Percentiles rank a stretch among this genome's conserved stretches.
phyloP scores from a whole-genome alignment of 2,329 filamentous ascomycete genomes.

The Monilinia laxa region DNA sequence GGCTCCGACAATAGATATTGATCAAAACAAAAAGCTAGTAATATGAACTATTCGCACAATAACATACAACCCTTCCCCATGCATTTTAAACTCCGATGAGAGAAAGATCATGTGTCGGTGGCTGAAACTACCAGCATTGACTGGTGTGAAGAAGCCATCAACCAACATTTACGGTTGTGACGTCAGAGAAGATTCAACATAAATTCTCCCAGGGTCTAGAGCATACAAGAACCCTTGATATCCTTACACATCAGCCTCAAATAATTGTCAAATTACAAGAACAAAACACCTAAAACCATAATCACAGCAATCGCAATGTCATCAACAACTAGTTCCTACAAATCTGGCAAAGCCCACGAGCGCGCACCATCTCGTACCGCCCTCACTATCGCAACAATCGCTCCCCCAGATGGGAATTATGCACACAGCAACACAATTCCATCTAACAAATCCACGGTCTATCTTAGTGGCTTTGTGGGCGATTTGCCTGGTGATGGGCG shows the following conservation, averaged over 20 bases:
- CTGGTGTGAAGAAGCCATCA: slow-evolving; percentile 3
- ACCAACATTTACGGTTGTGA: background rate
- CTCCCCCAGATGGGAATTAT: slow-evolving; percentile 13
- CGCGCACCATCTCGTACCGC: background rate
- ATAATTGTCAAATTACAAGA: background rate
- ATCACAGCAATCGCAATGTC: background rate
- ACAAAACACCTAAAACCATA: background rate
- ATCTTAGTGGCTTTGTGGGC: slow-evolving; percentile 16
- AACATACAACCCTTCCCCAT: background rate
- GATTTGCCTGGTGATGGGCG: slow-evolving; percentile 17
- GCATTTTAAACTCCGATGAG: background rate
- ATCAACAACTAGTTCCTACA: slow-evolving; percentile 8
- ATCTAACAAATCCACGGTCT: slow-evolving; percentile 7
- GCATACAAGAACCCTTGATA: background rate
- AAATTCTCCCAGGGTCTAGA: slow-evolving; percentile 9
- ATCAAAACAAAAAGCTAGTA: background rate
- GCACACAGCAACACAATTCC: slow-evolving; percentile 13
- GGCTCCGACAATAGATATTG: background rate
- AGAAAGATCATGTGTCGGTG: background rate
- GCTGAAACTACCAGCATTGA: slow-evolving; percentile 9
- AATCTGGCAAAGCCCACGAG: slow-evolving; percentile 12
- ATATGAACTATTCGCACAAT: background rate
- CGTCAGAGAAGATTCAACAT: slow-evolving; percentile 8
- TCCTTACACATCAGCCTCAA: background rate
- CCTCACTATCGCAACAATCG: slow-evolving; percentile 15